These are phyloP conservation scores for Halenospora varia DNA, from an alignment of 495 filamentous ascomycete genomes.

Conservation along the genomic window DNA sequence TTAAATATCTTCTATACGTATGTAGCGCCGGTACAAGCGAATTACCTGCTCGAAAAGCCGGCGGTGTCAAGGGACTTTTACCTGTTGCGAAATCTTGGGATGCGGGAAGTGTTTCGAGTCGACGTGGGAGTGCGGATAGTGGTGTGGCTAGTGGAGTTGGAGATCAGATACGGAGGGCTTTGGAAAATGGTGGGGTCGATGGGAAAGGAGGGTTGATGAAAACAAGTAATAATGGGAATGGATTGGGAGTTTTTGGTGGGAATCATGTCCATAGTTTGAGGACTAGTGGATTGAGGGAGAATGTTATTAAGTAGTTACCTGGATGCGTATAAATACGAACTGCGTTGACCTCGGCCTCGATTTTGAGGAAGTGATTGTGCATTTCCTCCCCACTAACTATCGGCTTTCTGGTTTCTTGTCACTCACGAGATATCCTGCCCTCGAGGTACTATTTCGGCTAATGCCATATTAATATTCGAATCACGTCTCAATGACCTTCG, in stretches of 20 bases:
- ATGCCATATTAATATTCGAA: no score
- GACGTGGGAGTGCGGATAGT: constrained; percentile 47
- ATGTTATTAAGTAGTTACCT: not conserved
- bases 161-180: constrained; percentile 35
- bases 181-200: constrained; percentile 17
- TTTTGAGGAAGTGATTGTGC: no score
- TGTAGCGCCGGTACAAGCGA: constrained; percentile 74
- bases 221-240: not conserved
- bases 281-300: not conserved
- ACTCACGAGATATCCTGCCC: no score
- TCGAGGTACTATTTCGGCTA: no score
- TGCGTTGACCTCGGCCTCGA: no score
- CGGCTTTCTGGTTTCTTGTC: no score
- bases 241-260: not conserved
- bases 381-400: no score
- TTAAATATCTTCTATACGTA: constrained; percentile 89
- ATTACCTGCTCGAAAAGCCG: constrained; percentile 71
- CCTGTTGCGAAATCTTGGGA: constrained; percentile 29
- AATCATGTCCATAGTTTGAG: not conserved
- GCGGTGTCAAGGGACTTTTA: constrained; percentile 67
- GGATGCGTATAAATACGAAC: no score
- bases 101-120: constrained; percentile 30
- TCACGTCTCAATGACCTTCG: no score
- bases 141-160: constrained; percentile 31
- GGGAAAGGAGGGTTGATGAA: not conserved